Percentiles rank a stretch among this genome's conserved stretches.
Evolutionary conservation across 306 rosid genomes (phyloP).

Genomic region (Carpinus viminea): DNA sequence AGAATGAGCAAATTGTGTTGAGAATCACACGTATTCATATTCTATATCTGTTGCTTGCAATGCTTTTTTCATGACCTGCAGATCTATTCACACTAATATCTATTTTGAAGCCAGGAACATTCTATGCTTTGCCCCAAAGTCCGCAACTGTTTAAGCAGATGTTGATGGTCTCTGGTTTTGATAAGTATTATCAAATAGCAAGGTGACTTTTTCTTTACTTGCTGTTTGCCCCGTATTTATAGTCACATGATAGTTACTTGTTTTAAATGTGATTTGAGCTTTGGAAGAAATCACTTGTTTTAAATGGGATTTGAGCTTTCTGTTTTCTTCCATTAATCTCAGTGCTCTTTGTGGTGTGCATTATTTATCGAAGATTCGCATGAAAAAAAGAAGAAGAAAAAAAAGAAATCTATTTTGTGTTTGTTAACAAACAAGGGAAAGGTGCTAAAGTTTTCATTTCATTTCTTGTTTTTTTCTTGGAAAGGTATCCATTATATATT

Average conservation of each 20-base stretch:
- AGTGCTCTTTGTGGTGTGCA: not conserved
- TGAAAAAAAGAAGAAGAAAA: not conserved
- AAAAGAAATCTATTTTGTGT: not conserved
- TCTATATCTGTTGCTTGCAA: not conserved
- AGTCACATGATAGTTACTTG: not conserved
- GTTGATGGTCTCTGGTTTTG: conserved; percentile 97
- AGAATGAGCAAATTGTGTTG: not conserved
- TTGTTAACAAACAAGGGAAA: not conserved
- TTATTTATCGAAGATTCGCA: not conserved
- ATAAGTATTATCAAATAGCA: conserved; percentile 90
- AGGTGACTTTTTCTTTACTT: conserved; percentile 43
- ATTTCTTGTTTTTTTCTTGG: not conserved
- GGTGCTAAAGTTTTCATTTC: not conserved
- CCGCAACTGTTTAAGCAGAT: conserved; percentile 97
- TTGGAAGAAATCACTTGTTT: not conserved
- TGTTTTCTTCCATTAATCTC: not conserved
- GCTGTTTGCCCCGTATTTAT: conserved; percentile 14
- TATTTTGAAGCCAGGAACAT: conserved; percentile 95
- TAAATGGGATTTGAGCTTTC: not conserved
- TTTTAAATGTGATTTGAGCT: not conserved
- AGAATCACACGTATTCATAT: not conserved
- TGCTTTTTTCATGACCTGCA: conserved; percentile 26
- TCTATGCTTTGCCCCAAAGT: conserved; percentile 97
- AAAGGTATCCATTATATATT: not conserved
- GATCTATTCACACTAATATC: conserved; percentile 49